A percentile compares a stretch with the other conserved stretches of the same genome.
phyloP scores from a whole-genome alignment of 495 filamentous ascomycete genomes.

The Aspergillus bertholletiae region DNA sequence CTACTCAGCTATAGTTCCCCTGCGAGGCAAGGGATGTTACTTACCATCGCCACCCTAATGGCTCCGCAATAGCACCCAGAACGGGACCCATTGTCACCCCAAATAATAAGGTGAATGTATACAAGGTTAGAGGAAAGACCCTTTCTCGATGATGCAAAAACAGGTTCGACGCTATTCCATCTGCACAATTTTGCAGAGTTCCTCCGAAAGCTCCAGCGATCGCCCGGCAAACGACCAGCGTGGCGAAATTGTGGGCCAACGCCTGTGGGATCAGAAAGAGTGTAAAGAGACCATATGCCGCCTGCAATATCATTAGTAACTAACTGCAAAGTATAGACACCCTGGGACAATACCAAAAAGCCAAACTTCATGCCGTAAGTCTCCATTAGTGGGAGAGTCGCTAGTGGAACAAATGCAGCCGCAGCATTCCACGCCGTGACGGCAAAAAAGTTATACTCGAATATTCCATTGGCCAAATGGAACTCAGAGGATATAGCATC shows the following conservation, averaged over 20 bases:
- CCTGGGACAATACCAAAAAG: constrained; percentile 3
- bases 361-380: constrained; percentile 9
- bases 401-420: constrained; percentile 7
- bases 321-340: not conserved
- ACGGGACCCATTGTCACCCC: constrained; percentile 11
- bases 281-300: constrained; percentile 9
- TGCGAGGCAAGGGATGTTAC: not conserved
- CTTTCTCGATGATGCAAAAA: constrained; percentile 7
- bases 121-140: constrained; percentile 6
- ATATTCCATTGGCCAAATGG: constrained; percentile 1
- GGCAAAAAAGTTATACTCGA: constrained; percentile 13
- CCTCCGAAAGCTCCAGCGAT: constrained; percentile 18
- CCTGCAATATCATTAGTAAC: not conserved
- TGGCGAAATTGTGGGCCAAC: constrained; percentile 20
- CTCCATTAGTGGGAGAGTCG: constrained; percentile 10
- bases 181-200: constrained; percentile 9
- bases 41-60: constrained; percentile 12
- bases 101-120: constrained; percentile 7
- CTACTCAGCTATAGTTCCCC: not conserved
- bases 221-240: constrained; percentile 14
- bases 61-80: constrained; percentile 3
- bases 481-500: constrained; percentile 8
- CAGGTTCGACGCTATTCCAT: constrained; percentile 10
- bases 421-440: constrained; percentile 12
- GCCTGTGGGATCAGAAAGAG: constrained; percentile 22